A percentile compares a stretch with the other conserved stretches of the same genome.
These are phyloP conservation scores for Trichocladium antarcticum DNA, from an alignment of 495 filamentous ascomycete genomes.

Conservation along the genomic window DNA sequence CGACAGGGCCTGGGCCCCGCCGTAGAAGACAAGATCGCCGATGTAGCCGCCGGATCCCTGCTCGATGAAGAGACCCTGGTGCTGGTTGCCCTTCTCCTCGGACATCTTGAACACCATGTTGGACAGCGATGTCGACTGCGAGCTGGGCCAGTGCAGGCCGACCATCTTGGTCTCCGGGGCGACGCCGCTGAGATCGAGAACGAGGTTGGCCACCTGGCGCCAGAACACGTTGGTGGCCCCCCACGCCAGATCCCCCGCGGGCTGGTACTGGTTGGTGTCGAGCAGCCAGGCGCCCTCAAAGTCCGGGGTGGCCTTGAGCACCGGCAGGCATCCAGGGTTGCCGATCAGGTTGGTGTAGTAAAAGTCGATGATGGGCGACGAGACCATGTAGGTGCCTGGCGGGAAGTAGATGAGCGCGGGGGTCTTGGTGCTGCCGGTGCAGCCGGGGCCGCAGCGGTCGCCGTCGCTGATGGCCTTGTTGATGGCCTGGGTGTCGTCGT, in stretches of 20 bases:
- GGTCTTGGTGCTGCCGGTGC: slow-evolving; percentile 62
- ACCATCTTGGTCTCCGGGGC: slow-evolving; percentile 41
- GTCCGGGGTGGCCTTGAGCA: slow-evolving; percentile 49
- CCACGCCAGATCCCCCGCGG: slow-evolving; percentile 26
- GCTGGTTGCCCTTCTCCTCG: slow-evolving; percentile 43
- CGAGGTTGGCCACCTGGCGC: slow-evolving; percentile 61
- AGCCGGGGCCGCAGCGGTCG: slow-evolving; percentile 60
- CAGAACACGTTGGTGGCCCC: slow-evolving; percentile 61
- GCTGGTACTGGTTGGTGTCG: slow-evolving; percentile 44
- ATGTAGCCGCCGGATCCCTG: slow-evolving; percentile 63
- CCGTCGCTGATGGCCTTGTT: slow-evolving; percentile 68
- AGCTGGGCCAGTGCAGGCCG: slow-evolving; percentile 72
- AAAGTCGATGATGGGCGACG: slow-evolving; percentile 50
- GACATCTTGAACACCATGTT: slow-evolving; percentile 64
- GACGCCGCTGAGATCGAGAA: slow-evolving; percentile 56
- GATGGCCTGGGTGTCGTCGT: slow-evolving; percentile 76
- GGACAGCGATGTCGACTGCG: slow-evolving; percentile 61
- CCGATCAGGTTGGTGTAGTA: slow-evolving; percentile 58
- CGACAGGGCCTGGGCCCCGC: slow-evolving; percentile 50
- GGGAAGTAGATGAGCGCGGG: slow-evolving; percentile 71
- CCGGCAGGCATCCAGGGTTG: slow-evolving; percentile 55
- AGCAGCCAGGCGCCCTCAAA: slow-evolving; percentile 52
- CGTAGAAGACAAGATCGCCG: slow-evolving; percentile 61
- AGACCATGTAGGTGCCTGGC: slow-evolving; percentile 60
- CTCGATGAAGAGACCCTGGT: slow-evolving; percentile 68